Conservation (phyloP, 495 filamentous ascomycete genomes). For the Tuber umbilicatum region DNA sequence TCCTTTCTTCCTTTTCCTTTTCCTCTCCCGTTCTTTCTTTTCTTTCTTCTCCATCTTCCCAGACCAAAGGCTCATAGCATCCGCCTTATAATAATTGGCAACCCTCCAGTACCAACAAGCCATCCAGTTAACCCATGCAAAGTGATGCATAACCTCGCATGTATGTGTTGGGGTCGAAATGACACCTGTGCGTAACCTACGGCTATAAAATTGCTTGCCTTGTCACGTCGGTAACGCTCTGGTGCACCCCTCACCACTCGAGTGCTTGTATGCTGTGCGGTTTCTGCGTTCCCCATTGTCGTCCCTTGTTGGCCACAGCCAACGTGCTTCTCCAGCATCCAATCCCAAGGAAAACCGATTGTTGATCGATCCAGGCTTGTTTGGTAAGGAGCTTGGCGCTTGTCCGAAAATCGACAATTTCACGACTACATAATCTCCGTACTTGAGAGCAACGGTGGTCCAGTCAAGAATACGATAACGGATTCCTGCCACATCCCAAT, state of each 20-base stretch:
- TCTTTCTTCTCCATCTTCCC: background rate
- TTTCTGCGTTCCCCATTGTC: background rate
- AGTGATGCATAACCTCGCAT: background rate
- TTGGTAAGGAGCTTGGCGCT: slow-evolving; percentile 7
- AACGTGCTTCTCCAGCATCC: slow-evolving; percentile 3
- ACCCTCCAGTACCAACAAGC: background rate
- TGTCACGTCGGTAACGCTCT: background rate
- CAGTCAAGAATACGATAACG: slow-evolving; percentile 8
- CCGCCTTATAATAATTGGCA: background rate
- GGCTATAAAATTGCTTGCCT: background rate
- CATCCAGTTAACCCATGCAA: background rate
- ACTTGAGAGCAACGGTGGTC: slow-evolving; percentile 3
- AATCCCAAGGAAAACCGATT: slow-evolving; percentile 14
- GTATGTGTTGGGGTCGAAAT: background rate
- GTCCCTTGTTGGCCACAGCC: slow-evolving; percentile 2
- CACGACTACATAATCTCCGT: slow-evolving; percentile 7
- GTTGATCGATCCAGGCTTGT: slow-evolving; percentile 23
- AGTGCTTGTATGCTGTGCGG: background rate
- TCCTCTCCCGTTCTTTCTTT: background rate
- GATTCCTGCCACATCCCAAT: background rate
- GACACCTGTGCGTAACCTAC: background rate
- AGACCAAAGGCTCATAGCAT: background rate
- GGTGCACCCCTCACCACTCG: background rate
- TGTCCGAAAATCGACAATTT: slow-evolving; percentile 16
- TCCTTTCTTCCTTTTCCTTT: background rate